Base-by-base conservation (phyloP, 306 rosid species). In the Lathyrus tuberosus region DNA sequence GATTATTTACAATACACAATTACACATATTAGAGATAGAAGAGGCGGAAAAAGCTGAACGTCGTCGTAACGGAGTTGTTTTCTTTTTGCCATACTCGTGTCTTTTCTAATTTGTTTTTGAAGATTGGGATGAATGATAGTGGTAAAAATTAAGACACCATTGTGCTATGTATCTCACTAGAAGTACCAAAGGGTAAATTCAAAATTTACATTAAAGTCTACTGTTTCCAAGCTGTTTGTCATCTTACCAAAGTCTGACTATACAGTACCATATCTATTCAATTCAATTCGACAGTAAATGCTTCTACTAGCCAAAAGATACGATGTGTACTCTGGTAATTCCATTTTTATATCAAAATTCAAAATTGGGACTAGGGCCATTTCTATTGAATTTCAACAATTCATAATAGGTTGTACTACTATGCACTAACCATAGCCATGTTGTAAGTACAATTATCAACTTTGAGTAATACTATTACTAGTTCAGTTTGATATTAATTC, bases 41-140 rank as follows among this genome's bases (percentile, higher is more conserved):
- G 66, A 76, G 67, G 49, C 57, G 11, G 43, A 57, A 71, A 76
- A 76, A 59, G 71, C 63, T 33, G 37, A 68, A 62, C 76, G 46
- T 58, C 71, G 73, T 79, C 79, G 69, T 74, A 73, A 63, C 63
- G 42, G 62, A 31, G 38, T 69, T 73, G 72, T 73, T 81, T 68
- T 41, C 51, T 40, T 67, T 16, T 12, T 16, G 26, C 28, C 38
- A 5, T 30, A 22, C 4, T 41, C 2, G 4, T 57, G 24, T 10
- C 33, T 1, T n/a, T 0, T 4, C 10, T 18, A 46, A 58, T 58
- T 58, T 12, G 66, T 10, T 42, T 48, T 38, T 60, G 28, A 26
- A 16, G 65, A 10, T 28, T 24, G 15, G 0, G 22, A 20, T 20
- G 22, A 20, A 20, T 20, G 22, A 20, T 20, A 20, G 22, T 64